A percentile compares a stretch with the other conserved stretches of the same genome.
These are phyloP conservation scores for Calonectria pteridis DNA, from an alignment of 2,329 filamentous ascomycete genomes.

Conservation along the genomic window DNA sequence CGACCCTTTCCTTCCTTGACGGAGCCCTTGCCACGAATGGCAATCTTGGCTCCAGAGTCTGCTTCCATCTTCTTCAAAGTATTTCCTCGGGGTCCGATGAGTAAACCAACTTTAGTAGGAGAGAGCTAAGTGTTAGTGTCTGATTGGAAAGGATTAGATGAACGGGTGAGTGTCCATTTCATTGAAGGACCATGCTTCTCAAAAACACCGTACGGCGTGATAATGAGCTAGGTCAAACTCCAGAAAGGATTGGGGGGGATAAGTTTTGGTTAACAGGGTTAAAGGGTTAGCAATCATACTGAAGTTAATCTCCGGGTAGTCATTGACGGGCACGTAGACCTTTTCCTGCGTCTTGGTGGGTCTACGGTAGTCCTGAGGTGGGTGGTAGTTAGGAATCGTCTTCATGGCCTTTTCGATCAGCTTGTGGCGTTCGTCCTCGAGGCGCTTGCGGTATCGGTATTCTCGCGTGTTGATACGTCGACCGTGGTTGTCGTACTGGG, in stretches of 20 bases:
- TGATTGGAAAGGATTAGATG: constrained; percentile 54
- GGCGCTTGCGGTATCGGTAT: constrained; percentile 96
- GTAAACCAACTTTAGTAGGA: constrained; percentile 95
- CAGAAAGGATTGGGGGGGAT: constrained; percentile 53
- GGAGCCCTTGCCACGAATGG: constrained; percentile 98
- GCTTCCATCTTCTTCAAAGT: constrained; percentile 99
- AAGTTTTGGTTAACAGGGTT: constrained; percentile 74
- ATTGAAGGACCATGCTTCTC: constrained; percentile 50
- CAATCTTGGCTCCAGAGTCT: constrained; percentile 98
- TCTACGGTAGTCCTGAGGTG: constrained; percentile 96
- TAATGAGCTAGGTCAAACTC: constrained; percentile 60
- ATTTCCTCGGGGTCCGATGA: constrained; percentile 99
- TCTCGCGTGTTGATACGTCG: constrained; percentile 99
- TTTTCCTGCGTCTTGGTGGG: constrained; percentile 99
- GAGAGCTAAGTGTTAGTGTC: constrained; percentile 93
- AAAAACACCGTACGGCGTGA: constrained; percentile 48
- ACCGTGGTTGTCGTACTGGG: constrained; percentile 99
- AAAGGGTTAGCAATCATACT: constrained; percentile 99
- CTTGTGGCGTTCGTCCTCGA: constrained; percentile 99
- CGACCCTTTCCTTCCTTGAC: constrained; percentile 99
- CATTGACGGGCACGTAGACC: constrained; percentile 99
- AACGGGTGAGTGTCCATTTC: constrained; percentile 47
- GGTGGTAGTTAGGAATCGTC: constrained; percentile 99
- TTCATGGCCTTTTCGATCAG: constrained; percentile 99
- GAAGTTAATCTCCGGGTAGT: constrained; percentile 99